Conservation (phyloP, 1,284 basidiomycete species). For the Sanghuangporus weigelae region DNA sequence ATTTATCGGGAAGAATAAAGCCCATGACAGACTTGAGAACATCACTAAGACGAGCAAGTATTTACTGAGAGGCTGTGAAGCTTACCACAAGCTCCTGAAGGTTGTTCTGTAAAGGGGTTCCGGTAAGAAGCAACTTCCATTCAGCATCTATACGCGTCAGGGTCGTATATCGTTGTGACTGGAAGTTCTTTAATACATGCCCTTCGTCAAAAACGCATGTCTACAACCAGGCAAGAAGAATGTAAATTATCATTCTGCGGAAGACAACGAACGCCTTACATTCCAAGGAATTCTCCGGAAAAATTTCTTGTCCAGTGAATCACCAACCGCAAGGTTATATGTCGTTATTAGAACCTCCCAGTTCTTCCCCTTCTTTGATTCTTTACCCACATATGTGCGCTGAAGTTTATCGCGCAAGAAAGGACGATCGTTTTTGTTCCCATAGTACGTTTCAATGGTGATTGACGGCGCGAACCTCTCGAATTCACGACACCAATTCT, state of each 20-base stretch:
- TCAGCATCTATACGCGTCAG: conserved; percentile 80
- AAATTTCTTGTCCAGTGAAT: conserved; percentile 86
- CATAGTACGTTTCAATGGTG: conserved; percentile 91
- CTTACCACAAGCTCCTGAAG: conserved; percentile 92
- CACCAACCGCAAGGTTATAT: conserved; percentile 90
- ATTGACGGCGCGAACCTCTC: conserved; percentile 85
- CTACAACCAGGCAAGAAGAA: conserved; percentile 33
- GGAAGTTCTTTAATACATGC: conserved; percentile 94
- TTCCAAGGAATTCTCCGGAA: conserved; percentile 91
- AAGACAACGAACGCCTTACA: conserved; percentile 40
- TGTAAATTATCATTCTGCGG: not conserved
- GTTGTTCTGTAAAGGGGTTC: conserved; percentile 92
- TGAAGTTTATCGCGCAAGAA: conserved; percentile 67
- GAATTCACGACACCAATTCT: conserved; percentile 99
- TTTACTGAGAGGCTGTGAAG: conserved; percentile 22
- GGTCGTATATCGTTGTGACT: conserved; percentile 91
- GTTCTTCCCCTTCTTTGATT: conserved; percentile 44
- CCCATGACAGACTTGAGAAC: conserved; percentile 84
- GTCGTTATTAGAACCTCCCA: conserved; percentile 96
- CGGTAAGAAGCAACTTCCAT: conserved; percentile 92
- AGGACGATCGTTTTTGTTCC: conserved; percentile 84
- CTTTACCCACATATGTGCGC: conserved; percentile 45
- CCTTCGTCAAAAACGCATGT: conserved; percentile 94
- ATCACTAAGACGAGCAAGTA: not conserved
- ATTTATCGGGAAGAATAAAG: conserved; percentile 93